A percentile compares a stretch with the other conserved stretches of the same genome.
Evolutionary conservation across 371 early-diverging fungal genomes (phyloP).

Genomic region (Mucor sp.): DNA sequence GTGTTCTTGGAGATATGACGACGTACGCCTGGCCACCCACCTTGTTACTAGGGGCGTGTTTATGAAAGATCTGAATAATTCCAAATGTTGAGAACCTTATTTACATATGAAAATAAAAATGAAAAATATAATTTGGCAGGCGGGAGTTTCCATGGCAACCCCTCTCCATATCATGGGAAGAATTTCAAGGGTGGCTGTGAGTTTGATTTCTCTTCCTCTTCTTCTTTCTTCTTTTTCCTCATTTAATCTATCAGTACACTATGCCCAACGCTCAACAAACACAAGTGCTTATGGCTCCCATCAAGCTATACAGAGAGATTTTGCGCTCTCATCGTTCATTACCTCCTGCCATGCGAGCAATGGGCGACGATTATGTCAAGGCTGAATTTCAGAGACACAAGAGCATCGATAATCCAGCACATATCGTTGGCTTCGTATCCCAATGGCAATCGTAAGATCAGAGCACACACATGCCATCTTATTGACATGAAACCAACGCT

Average conservation of each 20-base stretch:
- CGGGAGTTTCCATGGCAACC: background rate
- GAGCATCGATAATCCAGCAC: conserved; percentile 63
- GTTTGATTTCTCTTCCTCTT: background rate
- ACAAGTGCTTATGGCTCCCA: conserved; percentile 51
- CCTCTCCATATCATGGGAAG: background rate
- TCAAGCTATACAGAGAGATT: conserved; percentile 63
- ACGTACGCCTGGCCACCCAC: conserved; percentile 29
- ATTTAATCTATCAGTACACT: background rate
- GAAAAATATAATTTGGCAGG: background rate
- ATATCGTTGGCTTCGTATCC: conserved; percentile 64
- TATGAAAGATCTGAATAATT: conserved; percentile 30
- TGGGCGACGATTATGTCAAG: conserved; percentile 72
- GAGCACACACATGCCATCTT: background rate
- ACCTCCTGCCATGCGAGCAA: conserved; percentile 59
- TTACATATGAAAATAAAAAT: conserved; percentile 6
- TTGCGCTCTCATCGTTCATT: conserved; percentile 59
- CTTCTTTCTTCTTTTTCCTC: background rate
- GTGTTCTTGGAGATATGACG: conserved; percentile 27
- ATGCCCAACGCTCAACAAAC: conserved; percentile 24
- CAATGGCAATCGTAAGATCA: conserved; percentile 64
- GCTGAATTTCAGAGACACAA: conserved; percentile 68
- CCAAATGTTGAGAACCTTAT: background rate
- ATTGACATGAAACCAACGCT: background rate
- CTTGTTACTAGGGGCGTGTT: conserved; percentile 31
- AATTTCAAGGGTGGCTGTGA: background rate